A percentile compares a stretch with the other conserved stretches of the same genome.
Evolutionary conservation across 2,329 filamentous ascomycete genomes (phyloP).

Genomic region (Lasiodiplodia gonubiensis): DNA sequence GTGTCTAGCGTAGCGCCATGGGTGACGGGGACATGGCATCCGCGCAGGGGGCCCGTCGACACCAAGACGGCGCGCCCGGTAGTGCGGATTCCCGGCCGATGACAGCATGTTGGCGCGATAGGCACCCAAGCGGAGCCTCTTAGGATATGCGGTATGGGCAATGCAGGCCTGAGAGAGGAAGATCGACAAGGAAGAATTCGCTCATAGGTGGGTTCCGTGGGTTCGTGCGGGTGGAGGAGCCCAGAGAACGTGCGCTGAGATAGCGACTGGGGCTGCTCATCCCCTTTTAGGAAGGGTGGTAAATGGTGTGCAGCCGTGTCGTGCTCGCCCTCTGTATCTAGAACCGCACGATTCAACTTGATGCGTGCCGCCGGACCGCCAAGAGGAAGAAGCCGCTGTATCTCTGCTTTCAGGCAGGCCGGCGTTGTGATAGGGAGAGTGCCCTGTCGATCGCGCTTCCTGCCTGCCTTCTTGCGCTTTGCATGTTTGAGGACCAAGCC

Average conservation of each 20-base stretch:
- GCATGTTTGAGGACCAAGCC: background rate
- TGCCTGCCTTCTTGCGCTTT: background rate
- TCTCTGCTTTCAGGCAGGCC: background rate
- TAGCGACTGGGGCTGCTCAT: conserved; percentile 13
- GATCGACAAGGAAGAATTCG: conserved; percentile 21
- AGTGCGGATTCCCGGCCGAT: conserved; percentile 9
- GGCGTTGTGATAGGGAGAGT: background rate
- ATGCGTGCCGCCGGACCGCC: conserved; percentile 1
- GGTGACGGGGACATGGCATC: conserved; percentile 3
- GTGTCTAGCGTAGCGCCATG: conserved; percentile 9
- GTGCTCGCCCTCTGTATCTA: conserved; percentile 1
- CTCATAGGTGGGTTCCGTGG: conserved; percentile 22
- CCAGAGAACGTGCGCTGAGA: conserved; percentile 22
- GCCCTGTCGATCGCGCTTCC: conserved; percentile 4
- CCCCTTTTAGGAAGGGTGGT: conserved; percentile 17
- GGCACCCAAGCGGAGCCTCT: conserved; percentile 12
- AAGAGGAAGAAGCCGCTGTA: background rate
- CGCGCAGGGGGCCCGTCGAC: background rate
- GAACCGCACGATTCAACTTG: background rate
- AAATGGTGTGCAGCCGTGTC: conserved; percentile 8
- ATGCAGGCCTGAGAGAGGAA: conserved; percentile 6
- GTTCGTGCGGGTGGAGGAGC: conserved; percentile 11
- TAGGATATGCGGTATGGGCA: conserved; percentile 15
- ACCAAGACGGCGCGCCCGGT: conserved; percentile 3
- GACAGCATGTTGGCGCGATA: conserved; percentile 23